Percentiles rank a stretch among this genome's conserved stretches.
Evolutionary conservation across 1,284 basidiomycete species (phyloP).

Genomic region (Retiboletus fuscus): DNA sequence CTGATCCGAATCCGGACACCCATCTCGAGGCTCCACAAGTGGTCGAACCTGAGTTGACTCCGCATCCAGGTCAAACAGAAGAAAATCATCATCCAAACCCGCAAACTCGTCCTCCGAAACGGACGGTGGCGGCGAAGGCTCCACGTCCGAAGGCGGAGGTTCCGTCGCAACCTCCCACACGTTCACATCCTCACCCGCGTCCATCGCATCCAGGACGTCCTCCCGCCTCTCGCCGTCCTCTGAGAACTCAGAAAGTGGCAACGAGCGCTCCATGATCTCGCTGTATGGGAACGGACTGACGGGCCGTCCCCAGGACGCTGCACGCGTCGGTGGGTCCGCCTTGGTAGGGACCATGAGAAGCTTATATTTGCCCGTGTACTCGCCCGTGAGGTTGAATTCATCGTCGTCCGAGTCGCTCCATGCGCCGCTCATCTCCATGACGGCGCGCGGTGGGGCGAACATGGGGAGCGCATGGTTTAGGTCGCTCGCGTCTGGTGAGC

Average conservation of each 20-base stretch:
- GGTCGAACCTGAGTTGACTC: constrained; percentile 36
- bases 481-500: constrained; percentile 12
- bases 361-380: constrained; percentile 73
- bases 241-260: constrained; percentile 31
- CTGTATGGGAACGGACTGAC: constrained; percentile 70
- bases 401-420: constrained; percentile 55
- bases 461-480: constrained; percentile 41
- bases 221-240: constrained; percentile 24
- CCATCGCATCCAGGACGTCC: constrained; percentile 9
- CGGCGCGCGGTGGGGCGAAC: constrained; percentile 46
- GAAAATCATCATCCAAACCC: constrained; percentile 31
- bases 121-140: constrained; percentile 26
- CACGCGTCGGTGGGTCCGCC: constrained; percentile 72
- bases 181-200: constrained; percentile 20
- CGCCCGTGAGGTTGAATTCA: constrained; percentile 57
- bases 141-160: constrained; percentile 40
- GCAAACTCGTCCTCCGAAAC: constrained; percentile 42
- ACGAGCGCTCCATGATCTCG: constrained; percentile 47
- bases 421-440: constrained; percentile 27
- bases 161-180: constrained; percentile 44
- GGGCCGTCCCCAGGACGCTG: constrained; percentile 74
- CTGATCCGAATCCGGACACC: constrained; percentile 19
- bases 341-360: constrained; percentile 68
- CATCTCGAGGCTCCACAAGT: neutral
- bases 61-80: constrained; percentile 32